Evolutionary conservation across 345 rosid genomes (phyloP).

Genomic region (Aquilaria malaccensis): DNA sequence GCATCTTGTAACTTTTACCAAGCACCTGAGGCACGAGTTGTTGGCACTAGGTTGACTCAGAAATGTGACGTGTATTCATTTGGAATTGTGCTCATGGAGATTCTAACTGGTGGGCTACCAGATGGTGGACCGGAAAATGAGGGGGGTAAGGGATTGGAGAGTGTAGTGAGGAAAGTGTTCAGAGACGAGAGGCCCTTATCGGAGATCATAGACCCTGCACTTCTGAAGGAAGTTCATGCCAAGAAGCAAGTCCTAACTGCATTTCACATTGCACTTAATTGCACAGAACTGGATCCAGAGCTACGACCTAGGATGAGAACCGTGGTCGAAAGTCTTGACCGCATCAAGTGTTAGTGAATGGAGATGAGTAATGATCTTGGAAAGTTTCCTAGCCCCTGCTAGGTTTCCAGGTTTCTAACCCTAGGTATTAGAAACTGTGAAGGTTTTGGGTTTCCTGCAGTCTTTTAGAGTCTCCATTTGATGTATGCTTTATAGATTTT

Average conservation of each 20-base stretch:
- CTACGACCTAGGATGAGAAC: conserved; percentile 84
- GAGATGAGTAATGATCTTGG: conserved; percentile 1
- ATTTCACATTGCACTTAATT: conserved; percentile 77
- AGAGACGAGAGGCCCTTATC: conserved; percentile 59
- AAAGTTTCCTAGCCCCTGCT: conserved; percentile 7
- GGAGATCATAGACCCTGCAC: conserved; percentile 65
- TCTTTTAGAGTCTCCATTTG: too few species aligned
- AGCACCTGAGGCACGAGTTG: conserved; percentile 78
- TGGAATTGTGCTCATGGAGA: conserved; percentile 80
- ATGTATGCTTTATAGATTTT: too few species aligned
- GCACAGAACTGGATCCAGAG: conserved; percentile 87
- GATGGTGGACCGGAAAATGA: conserved; percentile 50
- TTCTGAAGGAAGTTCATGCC: conserved; percentile 47
- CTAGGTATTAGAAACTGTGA: too few species aligned
- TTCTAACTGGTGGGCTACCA: conserved; percentile 61
- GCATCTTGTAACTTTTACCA: conserved; percentile 43
- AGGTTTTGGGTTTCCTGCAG: too few species aligned
- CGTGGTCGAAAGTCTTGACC: conserved; percentile 73
- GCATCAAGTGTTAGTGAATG: conserved; percentile 41
- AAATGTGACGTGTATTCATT: conserved; percentile 86
- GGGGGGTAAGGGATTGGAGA: conserved; percentile 59
- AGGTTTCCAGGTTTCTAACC: too few species aligned
- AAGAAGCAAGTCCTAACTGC: conserved; percentile 65
- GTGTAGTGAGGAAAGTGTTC: conserved; percentile 55
- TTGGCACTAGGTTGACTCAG: conserved; percentile 63